Conservation (phyloP, 768 basidiomycete genomes). For the Phylloporus arenicola region DNA sequence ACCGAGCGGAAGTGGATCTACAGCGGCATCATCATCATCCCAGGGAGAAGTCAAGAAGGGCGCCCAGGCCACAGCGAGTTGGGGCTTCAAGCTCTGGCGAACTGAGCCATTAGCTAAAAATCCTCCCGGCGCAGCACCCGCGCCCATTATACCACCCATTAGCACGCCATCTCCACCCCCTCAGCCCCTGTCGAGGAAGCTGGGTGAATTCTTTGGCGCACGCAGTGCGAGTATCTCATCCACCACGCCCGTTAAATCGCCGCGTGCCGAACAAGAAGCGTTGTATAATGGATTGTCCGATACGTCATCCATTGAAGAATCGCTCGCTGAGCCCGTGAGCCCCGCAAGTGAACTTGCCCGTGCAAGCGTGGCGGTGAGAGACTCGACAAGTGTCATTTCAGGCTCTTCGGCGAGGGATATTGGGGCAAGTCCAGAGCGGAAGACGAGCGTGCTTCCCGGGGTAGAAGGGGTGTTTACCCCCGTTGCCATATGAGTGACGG, state of each 20-base stretch:
- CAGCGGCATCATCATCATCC: constrained; percentile 13
- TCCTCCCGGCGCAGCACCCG: constrained; percentile 24
- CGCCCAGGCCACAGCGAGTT: constrained; percentile 36
- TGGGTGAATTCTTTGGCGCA: constrained; percentile 67
- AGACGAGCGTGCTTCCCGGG: constrained; percentile 13
- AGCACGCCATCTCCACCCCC: constrained; percentile 24
- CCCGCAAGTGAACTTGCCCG: constrained; percentile 27
- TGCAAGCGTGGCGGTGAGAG: constrained; percentile 26
- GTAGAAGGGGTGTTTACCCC: constrained; percentile 20
- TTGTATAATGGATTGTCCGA: constrained; percentile 29
- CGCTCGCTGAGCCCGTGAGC: constrained; percentile 31
- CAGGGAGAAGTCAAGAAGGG: constrained; percentile 32
- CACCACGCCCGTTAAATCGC: constrained; percentile 24
- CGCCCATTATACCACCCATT: constrained; percentile 24
- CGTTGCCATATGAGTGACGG: constrained; percentile 26
- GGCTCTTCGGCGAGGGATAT: constrained; percentile 23
- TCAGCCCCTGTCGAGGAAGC: constrained; percentile 54
- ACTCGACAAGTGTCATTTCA: constrained; percentile 25
- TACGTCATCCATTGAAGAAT: constrained; percentile 34
- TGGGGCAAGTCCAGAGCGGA: constrained; percentile 26
- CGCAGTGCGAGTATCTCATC: constrained; percentile 49
- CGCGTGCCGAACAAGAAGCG: constrained; percentile 22
- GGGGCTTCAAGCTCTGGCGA: constrained; percentile 73
- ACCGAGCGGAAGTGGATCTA: constrained; percentile 12
- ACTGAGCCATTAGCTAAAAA: constrained; percentile 32